Base-by-base conservation (phyloP, 1,139 yeast species). In the Scheffersomyces segobiensis region DNA sequence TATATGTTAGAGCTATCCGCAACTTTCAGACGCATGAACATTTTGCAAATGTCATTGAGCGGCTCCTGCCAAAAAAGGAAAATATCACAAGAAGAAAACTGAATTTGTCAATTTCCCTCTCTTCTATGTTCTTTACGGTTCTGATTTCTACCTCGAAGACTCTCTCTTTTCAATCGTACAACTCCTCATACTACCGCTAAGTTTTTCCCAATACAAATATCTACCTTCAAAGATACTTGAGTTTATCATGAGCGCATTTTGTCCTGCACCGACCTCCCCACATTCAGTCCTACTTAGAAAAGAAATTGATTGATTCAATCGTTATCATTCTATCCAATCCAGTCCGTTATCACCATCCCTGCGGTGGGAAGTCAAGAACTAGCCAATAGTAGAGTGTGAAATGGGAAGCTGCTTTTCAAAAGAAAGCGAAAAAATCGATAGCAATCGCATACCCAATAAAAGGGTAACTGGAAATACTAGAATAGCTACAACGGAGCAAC, bases 351-450 rank as follows among this genome's bases (percentile, higher is more conserved):
- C 42, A 17, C 42, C 42, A 32, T 32, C 42, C 42, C 42, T 32
- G 42, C 17, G 8, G 8, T 32, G 42, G 42, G 42, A 32, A 32
- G 42, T 32, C 17, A 14, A 32, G 42, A 32, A 32, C 5, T 4
- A 32, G 42, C 17, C 32, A 32, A 14, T 10, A 32, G 17, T 32
- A 32, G 17, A 32, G 42, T 32, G 17, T 32, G 12, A 20, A 32
- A 63, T 62, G 66, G 66, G 66, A 47, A 60, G 60, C 52, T 63
- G 66, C 58, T 52, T 52, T 24, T 63, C 66, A 39, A 63, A 32
- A 12, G 42, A 8, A 57, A 56, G 53, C 49, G 49, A 55, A 53
- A 57, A 53, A 50, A 20, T 48, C 22, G 50, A 50, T 46, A 49
- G 32, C 39, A 22, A 51, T 54, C 51, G 17, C 39, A 19, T 20